A percentile compares a stretch with the other conserved stretches of the same genome.
These are phyloP conservation scores for Aspergillus chevalieri DNA, from an alignment of 2,329 filamentous ascomycete species.

Conservation along the genomic window DNA sequence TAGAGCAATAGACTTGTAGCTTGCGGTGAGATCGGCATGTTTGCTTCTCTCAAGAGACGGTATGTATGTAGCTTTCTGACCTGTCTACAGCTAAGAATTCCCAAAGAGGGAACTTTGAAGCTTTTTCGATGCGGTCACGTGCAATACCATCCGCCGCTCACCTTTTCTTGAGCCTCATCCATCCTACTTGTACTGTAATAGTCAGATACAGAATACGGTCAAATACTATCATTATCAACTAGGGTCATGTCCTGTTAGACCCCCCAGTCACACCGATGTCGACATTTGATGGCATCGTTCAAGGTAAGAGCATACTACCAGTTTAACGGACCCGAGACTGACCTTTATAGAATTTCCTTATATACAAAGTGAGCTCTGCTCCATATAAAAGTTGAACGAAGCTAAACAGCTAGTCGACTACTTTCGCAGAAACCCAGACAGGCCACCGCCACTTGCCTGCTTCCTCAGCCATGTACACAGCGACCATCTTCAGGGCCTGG, in stretches of 20 bases:
- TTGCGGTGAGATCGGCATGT: too few species aligned
- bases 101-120: neutral
- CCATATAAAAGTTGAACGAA: slow-evolving; percentile 1
- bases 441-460: slow-evolving; percentile 64
- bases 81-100: slow-evolving; percentile 4
- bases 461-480: slow-evolving; percentile 92
- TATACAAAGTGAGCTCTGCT: slow-evolving; percentile 54
- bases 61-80: neutral
- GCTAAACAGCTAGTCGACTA: slow-evolving; percentile 61
- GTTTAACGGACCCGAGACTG: neutral
- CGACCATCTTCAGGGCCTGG: slow-evolving; percentile 78
- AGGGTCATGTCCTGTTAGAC: neutral
- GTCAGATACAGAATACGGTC: neutral
- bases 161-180: neutral
- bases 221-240: neutral
- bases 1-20: too few species aligned
- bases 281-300: slow-evolving; percentile 27
- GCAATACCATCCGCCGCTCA: neutral
- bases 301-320: slow-evolving; percentile 12
- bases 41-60: too few species aligned
- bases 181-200: too few species aligned
- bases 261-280: slow-evolving; percentile 17
- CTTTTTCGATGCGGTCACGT: neutral
- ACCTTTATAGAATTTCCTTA: slow-evolving; percentile 62
- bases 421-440: slow-evolving; percentile 57